Conservation (phyloP, 805 yeast species). For the Blastobotrys peoriensis region DNA sequence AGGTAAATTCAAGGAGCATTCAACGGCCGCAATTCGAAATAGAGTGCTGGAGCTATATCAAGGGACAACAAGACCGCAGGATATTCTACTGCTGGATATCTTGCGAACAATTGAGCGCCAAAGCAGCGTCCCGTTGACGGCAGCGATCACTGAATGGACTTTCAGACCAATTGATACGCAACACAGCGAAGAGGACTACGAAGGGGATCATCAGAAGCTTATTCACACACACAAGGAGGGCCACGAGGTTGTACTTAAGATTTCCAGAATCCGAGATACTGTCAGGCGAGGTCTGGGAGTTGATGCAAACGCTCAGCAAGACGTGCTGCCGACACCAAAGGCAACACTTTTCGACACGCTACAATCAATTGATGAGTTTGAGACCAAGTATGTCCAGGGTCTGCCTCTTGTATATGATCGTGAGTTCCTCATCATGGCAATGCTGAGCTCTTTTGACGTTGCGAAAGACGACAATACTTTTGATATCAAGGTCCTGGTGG, state of each 20-base stretch:
- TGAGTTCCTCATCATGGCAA: conserved; percentile 58
- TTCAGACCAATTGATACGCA: conserved; percentile 38
- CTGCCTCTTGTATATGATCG: conserved; percentile 43
- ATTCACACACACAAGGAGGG: conserved; percentile 42
- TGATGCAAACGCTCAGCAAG: too few species aligned
- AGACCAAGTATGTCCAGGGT: not conserved
- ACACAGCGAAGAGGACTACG: conserved; percentile 42
- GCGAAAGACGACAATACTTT: conserved; percentile 31
- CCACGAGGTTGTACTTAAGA: conserved; percentile 44
- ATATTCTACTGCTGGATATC: conserved; percentile 52
- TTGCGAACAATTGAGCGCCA: conserved; percentile 52
- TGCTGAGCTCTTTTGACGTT: conserved; percentile 48
- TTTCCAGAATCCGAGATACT: conserved; percentile 33
- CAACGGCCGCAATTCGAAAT: conserved; percentile 44
- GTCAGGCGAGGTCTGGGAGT: too few species aligned
- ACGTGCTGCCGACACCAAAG: too few species aligned
- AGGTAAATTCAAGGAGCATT: conserved; percentile 40
- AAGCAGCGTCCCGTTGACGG: conserved; percentile 57
- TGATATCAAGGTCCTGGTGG: conserved; percentile 52
- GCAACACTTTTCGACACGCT: too few species aligned
- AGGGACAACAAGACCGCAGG: conserved; percentile 61
- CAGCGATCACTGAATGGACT: conserved; percentile 60
- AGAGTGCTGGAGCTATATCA: conserved; percentile 47
- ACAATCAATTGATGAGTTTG: too few species aligned
- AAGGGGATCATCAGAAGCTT: conserved; percentile 40